Percentiles rank a stretch among this genome's conserved stretches.
Evolutionary conservation across 805 yeast species (phyloP).

Genomic region (Spathaspora hagerdaliae): DNA sequence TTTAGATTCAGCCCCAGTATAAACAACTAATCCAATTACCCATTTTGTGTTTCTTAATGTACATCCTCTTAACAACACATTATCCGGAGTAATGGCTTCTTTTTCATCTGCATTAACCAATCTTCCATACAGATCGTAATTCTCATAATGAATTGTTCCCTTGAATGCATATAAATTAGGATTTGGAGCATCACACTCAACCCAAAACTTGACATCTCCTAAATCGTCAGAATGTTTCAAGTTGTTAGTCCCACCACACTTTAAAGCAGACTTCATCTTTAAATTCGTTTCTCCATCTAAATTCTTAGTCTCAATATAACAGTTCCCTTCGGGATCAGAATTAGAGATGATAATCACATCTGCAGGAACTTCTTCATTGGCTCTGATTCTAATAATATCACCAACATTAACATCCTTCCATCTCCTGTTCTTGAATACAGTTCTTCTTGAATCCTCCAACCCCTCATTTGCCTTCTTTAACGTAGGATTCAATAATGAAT

Average conservation of each 20-base stretch:
- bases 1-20: constrained; percentile 73
- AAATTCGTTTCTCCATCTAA: constrained; percentile 82
- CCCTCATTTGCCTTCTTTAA: constrained; percentile 6
- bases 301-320: constrained; percentile 78
- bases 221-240: constrained; percentile 57
- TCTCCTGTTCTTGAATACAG: constrained; percentile 41
- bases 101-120: constrained; percentile 32
- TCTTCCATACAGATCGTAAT: constrained; percentile 26
- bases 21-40: constrained; percentile 71
- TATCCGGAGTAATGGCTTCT: constrained; percentile 62
- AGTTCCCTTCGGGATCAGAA: constrained; percentile 63
- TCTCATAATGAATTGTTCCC: constrained; percentile 58
- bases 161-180: constrained; percentile 59
- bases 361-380: constrained; percentile 79
- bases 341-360: constrained; percentile 63
- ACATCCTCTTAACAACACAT: constrained; percentile 67
- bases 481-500: constrained; percentile 20
- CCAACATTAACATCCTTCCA: constrained; percentile 78
- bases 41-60: constrained; percentile 72
- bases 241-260: constrained; percentile 43
- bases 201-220: constrained; percentile 51
- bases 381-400: constrained; percentile 64
- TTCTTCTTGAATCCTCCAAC: constrained; percentile 1
- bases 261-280: constrained; percentile 53
- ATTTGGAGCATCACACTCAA: constrained; percentile 74